These are phyloP conservation scores for Polygonum aviculare DNA, from an alignment of 148 eudicot genomes.

Conservation along the genomic window DNA sequence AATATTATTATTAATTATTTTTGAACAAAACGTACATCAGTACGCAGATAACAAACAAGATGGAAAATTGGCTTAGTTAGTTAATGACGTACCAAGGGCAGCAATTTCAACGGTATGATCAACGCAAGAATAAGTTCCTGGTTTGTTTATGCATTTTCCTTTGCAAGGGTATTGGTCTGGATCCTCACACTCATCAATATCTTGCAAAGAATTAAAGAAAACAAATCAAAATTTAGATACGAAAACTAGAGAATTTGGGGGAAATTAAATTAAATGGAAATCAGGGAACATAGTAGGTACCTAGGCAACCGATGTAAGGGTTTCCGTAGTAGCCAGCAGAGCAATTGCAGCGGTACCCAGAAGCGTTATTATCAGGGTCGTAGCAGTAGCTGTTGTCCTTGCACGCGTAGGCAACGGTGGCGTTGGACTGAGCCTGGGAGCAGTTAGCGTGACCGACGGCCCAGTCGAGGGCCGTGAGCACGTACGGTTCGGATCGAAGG, in stretches of 20 bases:
- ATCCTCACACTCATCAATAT: neutral
- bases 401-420: conserved; percentile 11
- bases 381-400: conserved; percentile 6
- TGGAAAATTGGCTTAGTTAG: too few species aligned
- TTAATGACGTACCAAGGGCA: neutral
- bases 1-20: neutral
- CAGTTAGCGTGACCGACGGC: conserved; percentile 21
- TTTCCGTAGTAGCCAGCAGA: neutral
- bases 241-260: neutral
- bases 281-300: neutral
- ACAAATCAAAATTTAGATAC: too few species aligned
- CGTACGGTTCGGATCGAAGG: neutral
- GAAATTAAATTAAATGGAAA: neutral
- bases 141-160: neutral
- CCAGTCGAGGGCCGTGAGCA: conserved; percentile 23
- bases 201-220: neutral
- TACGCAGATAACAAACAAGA: too few species aligned
- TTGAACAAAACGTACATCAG: neutral
- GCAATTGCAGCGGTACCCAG: neutral
- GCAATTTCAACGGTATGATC: neutral
- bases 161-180: neutral
- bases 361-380: neutral
- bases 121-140: neutral
- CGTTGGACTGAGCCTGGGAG: conserved; percentile 3
- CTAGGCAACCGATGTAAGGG: conserved; percentile 15